Percentiles rank a stretch among this genome's conserved stretches.
These are phyloP conservation scores for Eimeria sp. DNA, from an alignment of 169 alveolate genomes.

Conservation along the genomic window DNA sequence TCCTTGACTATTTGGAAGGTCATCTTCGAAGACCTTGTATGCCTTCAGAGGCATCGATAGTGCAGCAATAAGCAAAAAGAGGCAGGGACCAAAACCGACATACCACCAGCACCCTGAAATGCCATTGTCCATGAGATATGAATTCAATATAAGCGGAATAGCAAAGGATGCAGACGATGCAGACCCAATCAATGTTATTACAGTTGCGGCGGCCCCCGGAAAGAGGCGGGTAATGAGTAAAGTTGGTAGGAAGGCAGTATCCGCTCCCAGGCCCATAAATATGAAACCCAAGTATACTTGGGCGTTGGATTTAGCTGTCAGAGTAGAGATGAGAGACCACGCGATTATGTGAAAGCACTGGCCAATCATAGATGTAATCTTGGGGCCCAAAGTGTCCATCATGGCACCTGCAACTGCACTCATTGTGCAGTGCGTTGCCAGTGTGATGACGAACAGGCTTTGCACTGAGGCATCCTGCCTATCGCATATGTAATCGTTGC, in stretches of 20 bases:
- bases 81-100: slow-evolving; percentile 67
- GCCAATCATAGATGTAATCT: slow-evolving; percentile 85
- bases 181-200: slow-evolving; percentile 78
- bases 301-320: slow-evolving; percentile 17
- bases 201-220: slow-evolving; percentile 67
- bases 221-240: slow-evolving; percentile 71
- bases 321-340: slow-evolving; percentile 84
- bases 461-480: slow-evolving; percentile 87
- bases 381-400: slow-evolving; percentile 86
- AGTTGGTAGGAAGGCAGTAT: slow-evolving; percentile 73
- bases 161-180: slow-evolving; percentile 82
- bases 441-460: slow-evolving; percentile 84
- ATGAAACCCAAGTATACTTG: slow-evolving; percentile 25
- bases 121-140: slow-evolving; percentile 33
- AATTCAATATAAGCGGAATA: slow-evolving; percentile 69
- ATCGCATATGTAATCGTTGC: slow-evolving; percentile 81
- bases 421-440: slow-evolving; percentile 84
- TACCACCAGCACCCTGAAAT: slow-evolving; percentile 62
- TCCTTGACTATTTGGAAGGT: neutral
- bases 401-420: slow-evolving; percentile 86
- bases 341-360: slow-evolving; percentile 83
- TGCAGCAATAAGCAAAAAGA: slow-evolving; percentile 21
- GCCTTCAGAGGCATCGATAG: slow-evolving; percentile 49
- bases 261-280: slow-evolving; percentile 81
- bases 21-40: slow-evolving; percentile 63